Evolutionary conservation across 2,329 filamentous ascomycete genomes (phyloP).

Genomic region (Claviceps pusilla): DNA sequence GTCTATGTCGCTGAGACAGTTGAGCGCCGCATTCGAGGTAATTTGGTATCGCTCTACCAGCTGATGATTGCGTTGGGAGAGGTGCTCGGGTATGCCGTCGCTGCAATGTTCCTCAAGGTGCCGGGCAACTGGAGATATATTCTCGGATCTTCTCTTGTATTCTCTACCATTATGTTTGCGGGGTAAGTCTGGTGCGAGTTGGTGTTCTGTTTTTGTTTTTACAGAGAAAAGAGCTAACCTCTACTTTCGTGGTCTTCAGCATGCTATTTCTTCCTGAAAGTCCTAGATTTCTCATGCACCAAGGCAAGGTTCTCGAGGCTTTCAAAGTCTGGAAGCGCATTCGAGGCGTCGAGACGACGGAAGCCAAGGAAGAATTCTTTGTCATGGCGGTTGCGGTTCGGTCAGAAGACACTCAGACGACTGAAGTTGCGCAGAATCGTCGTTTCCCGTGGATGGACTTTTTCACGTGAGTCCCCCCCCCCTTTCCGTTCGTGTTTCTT

Average conservation of each 20-base stretch:
- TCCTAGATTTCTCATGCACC: slow-evolving; percentile 57
- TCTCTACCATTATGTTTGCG: slow-evolving; percentile 34
- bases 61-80: slow-evolving; percentile 64
- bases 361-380: slow-evolving; percentile 55
- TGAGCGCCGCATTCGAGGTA: slow-evolving; percentile 50
- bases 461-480: slow-evolving; percentile 33
- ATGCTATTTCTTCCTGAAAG: slow-evolving; percentile 60
- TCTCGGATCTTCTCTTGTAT: slow-evolving; percentile 55
- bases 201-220: too few relatives aligned
- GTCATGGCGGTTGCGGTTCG: slow-evolving; percentile 51
- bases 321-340: slow-evolving; percentile 62
- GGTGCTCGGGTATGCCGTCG: slow-evolving; percentile 57
- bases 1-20: slow-evolving; percentile 64
- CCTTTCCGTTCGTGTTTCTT: background rate
- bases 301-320: slow-evolving; percentile 26
- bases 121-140: slow-evolving; percentile 60
- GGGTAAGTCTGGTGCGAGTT: slow-evolving; percentile 10
- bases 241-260: slow-evolving; percentile 19
- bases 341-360: slow-evolving; percentile 40
- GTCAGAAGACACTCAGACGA: slow-evolving; percentile 35
- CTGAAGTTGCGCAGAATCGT: slow-evolving; percentile 35
- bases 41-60: slow-evolving; percentile 60
- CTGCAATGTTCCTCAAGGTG: slow-evolving; percentile 57
- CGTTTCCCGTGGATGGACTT: slow-evolving; percentile 59
- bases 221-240: too few relatives aligned